A percentile compares a stretch with the other conserved stretches of the same genome.
Evolutionary conservation across 139 green algal species (phyloP).

Genomic region (Coelastrella sp.): DNA sequence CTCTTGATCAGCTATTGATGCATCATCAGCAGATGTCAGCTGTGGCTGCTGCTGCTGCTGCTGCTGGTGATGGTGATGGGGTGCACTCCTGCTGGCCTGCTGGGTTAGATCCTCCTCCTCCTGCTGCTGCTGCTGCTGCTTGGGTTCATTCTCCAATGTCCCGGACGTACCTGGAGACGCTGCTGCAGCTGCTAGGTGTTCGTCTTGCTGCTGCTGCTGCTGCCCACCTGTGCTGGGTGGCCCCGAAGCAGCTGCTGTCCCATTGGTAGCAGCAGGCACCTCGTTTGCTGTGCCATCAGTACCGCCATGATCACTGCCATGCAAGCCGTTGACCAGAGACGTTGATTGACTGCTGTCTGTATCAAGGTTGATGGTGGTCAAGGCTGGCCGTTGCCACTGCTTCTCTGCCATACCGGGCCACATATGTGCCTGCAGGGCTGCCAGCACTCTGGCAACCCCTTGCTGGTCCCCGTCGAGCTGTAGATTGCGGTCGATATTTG

Average conservation of each 20-base stretch:
- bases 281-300: too few relatives aligned
- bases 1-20: neutral
- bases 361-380: too few relatives aligned
- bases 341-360: neutral
- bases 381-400: neutral
- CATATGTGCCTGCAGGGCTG: constrained; percentile 72
- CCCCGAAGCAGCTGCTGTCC: neutral
- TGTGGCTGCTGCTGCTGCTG: neutral
- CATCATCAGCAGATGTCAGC: neutral
- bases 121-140: constrained; percentile 11
- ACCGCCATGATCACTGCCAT: too few relatives aligned
- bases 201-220: neutral
- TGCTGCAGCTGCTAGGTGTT: neutral
- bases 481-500: neutral
- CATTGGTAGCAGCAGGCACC: neutral
- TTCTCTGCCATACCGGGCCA: constrained; percentile 62
- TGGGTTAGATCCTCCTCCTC: neutral
- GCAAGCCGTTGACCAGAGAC: neutral
- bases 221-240: too few relatives aligned
- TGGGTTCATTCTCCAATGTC: neutral
- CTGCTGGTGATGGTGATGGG: neutral
- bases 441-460: constrained; percentile 57
- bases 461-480: constrained; percentile 55
- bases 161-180: constrained; percentile 12
- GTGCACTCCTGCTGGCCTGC: neutral